Evolutionary conservation across 1,284 basidiomycete species (phyloP).

Genomic region (Neotropicomus parvogracilis): DNA sequence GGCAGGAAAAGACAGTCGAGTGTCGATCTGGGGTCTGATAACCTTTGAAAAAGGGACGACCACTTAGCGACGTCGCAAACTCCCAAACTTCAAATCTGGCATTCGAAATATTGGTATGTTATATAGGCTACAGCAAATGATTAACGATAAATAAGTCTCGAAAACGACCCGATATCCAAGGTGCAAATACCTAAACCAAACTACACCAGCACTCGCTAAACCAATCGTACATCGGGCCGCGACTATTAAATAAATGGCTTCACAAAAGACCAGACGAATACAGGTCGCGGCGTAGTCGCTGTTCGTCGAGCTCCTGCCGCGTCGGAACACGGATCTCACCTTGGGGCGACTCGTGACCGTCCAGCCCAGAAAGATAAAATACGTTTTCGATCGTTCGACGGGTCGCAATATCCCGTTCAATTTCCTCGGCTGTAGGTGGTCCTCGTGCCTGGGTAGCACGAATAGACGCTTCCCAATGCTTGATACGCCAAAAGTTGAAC

Average conservation of each 20-base stretch:
- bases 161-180: neutral
- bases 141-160: slow-evolving; percentile 16
- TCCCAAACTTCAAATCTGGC: neutral
- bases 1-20: slow-evolving; percentile 70
- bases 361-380: slow-evolving; percentile 39
- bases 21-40: slow-evolving; percentile 78
- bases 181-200: neutral
- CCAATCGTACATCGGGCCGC: slow-evolving; percentile 4
- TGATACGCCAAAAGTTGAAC: slow-evolving; percentile 81
- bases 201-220: neutral
- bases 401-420: slow-evolving; percentile 44
- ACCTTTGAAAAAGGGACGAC: slow-evolving; percentile 49
- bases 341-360: slow-evolving; percentile 18
- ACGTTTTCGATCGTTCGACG: slow-evolving; percentile 46
- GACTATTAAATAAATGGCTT: neutral
- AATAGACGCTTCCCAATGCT: slow-evolving; percentile 72
- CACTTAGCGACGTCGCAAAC: neutral
- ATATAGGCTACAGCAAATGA: slow-evolving; percentile 19
- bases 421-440: slow-evolving; percentile 40
- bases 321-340: slow-evolving; percentile 29
- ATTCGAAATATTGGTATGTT: slow-evolving; percentile 8
- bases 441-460: slow-evolving; percentile 40
- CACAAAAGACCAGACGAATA: slow-evolving; percentile 53
- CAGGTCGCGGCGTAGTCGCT: slow-evolving; percentile 48
- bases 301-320: slow-evolving; percentile 39